Evolutionary conservation across 176 grass and related monocot species (phyloP), one percentile per base, ranked within the genome.

Genomic region (Typha latifolia): DNA sequence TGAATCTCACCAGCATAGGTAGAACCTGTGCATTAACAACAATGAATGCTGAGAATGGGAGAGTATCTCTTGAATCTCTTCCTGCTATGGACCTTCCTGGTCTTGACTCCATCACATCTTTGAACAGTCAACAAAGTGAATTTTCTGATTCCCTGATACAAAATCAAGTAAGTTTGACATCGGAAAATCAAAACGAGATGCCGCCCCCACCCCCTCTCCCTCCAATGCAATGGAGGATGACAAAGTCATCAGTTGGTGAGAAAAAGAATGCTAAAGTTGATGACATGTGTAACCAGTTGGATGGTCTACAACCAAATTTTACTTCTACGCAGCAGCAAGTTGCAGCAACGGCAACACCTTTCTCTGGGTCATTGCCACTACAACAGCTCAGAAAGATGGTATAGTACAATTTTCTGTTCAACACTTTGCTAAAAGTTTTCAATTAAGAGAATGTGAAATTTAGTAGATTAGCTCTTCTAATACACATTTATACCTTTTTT

Each of bases 141-240:
- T 37, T 4, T 15, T 49, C 66, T 84, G 62, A 26, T 51, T 61
- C 63, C 62, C 75, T 68, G 51, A 66, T 77, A 69, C 29, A 64
- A 49, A 62, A 79, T 51, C 53, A 32, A 14, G 52, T 63, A 62
- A 74, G 48, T 71, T 71, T 61, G 32, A 48, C 66, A 84, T 62
- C 61, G 0, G 57, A 81, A 61, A 62, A 70, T 78, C 63, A 73
- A 61, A 61, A 77, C 62, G 79, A 79, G 64, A 72, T 87, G 77
- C 95, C 95, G 0, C 89, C 84, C 0, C 86, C 85, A 5, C 95
- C 95, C 49, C 95, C 95, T 74, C 86, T 93, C 32, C 95, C 94
- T 55, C 95, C 95, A 69, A 80, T 82, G 76, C 90, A 99, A 76
- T 99, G 95, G 95, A 94, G 89, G 76, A 76, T 79, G 69, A 80